A percentile compares a stretch with the other conserved stretches of the same genome.
These are phyloP conservation scores for Euphrasia arctica DNA, from an alignment of 305 asterid genomes.

Conservation along the genomic window DNA sequence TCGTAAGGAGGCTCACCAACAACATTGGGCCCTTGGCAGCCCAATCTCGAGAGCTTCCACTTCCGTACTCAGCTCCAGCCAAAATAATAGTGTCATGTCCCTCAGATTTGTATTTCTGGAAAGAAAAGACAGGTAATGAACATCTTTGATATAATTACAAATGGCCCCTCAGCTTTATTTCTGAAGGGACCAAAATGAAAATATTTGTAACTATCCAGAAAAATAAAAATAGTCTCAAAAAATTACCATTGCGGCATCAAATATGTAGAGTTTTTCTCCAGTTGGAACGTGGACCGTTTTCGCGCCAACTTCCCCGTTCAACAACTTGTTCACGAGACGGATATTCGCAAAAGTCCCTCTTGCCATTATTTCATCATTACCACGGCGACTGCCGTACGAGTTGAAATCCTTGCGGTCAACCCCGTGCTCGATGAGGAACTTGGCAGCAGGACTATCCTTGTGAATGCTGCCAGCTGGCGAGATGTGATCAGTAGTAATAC, in stretches of 20 bases:
- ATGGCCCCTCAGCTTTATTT: not conserved
- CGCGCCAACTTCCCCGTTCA: constrained; percentile 93
- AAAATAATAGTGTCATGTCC: constrained; percentile 78
- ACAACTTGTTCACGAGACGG: constrained; percentile 83
- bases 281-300: constrained; percentile 86
- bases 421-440: constrained; percentile 66
- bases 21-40: constrained; percentile 98
- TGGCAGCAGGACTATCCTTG: constrained; percentile 97
- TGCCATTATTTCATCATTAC: constrained; percentile 96
- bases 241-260: constrained; percentile 88
- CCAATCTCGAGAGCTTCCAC: constrained; percentile 99
- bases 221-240: not conserved
- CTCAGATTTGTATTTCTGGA: constrained; percentile 78
- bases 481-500: constrained; percentile 94
- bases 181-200: not conserved
- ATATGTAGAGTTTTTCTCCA: constrained; percentile 76
- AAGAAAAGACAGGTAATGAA: constrained; percentile 7
- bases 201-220: not conserved
- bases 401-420: constrained; percentile 85
- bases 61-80: constrained; percentile 99
- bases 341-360: constrained; percentile 97
- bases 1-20: constrained; percentile 49
- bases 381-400: constrained; percentile 97
- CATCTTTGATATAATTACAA: not conserved
- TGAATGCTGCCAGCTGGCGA: constrained; percentile 96